These are phyloP conservation scores for Clitopilus hobsonii DNA, from an alignment of 768 basidiomycete species.

Conservation along the genomic window DNA sequence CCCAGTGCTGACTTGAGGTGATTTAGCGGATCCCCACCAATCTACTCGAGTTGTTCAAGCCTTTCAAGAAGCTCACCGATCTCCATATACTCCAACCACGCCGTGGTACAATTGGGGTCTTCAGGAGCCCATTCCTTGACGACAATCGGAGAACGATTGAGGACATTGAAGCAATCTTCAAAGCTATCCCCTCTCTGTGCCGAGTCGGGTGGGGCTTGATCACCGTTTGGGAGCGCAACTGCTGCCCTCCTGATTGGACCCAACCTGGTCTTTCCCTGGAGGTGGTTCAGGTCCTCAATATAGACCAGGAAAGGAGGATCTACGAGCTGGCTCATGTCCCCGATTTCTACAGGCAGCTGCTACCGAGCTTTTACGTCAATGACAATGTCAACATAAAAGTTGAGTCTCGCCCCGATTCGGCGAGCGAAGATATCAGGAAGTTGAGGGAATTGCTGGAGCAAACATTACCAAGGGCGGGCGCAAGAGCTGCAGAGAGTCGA, in stretches of 20 bases:
- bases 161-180: slow-evolving; percentile 14
- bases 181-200: slow-evolving; percentile 6
- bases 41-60: background rate
- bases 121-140: background rate
- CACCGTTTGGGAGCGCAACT: slow-evolving; percentile 14
- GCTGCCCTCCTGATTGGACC: background rate
- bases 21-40: slow-evolving; percentile 4
- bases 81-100: slow-evolving; percentile 18
- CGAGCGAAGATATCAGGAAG: background rate
- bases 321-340: background rate
- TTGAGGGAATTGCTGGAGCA: background rate
- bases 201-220: slow-evolving; percentile 12
- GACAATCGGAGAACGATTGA: background rate
- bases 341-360: background rate
- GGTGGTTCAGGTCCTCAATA: background rate
- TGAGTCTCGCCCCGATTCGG: background rate
- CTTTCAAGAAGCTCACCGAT: slow-evolving; percentile 13
- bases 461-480: background rate
- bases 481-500: too few relatives aligned
- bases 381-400: background rate
- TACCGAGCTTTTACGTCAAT: background rate
- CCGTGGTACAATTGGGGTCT: slow-evolving; percentile 6
- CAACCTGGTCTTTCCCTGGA: background rate
- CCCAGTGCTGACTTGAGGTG: background rate
- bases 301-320: background rate